phyloP scores from a whole-genome alignment of 2,329 filamentous ascomycete genomes.

The Gaeumannomyces tritici region DNA sequence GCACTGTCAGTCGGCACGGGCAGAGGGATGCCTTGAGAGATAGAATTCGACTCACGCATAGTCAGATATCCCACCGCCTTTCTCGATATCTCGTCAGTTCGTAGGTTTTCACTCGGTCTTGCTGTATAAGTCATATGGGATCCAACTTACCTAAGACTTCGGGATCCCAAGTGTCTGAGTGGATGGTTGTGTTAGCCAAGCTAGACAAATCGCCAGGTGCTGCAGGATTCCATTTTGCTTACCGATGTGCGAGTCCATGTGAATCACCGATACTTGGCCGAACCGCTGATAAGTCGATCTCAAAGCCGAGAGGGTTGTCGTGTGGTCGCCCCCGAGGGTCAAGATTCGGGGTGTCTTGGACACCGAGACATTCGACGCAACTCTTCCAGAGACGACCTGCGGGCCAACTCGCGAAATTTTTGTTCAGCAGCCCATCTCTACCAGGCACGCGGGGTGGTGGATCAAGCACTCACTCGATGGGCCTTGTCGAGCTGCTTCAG shows the following conservation, averaged over 20 bases:
- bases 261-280: constrained; percentile 49
- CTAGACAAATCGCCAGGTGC: too few relatives aligned
- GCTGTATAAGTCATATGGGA: background rate
- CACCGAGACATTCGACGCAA: constrained; percentile 29
- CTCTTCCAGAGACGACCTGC: constrained; percentile 15
- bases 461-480: constrained; percentile 31
- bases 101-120: constrained; percentile 5
- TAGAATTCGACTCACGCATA: constrained; percentile 36
- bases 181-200: constrained; percentile 7
- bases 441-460: too few relatives aligned
- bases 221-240: background rate
- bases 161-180: constrained; percentile 61
- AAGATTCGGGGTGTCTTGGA: constrained; percentile 42
- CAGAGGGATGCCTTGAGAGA: background rate
- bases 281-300: constrained; percentile 45
- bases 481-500: constrained; percentile 66
- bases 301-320: constrained; percentile 51
- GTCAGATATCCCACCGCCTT: constrained; percentile 46
- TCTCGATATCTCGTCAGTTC: background rate
- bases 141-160: constrained; percentile 34
- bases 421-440: too few relatives aligned
- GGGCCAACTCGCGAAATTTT: too few relatives aligned
- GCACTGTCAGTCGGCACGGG: background rate
- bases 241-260: constrained; percentile 44
- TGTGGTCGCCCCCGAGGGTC: constrained; percentile 57